phyloP scores from a whole-genome alignment of 441 rosid genomes.

The Populus hybrid region DNA sequence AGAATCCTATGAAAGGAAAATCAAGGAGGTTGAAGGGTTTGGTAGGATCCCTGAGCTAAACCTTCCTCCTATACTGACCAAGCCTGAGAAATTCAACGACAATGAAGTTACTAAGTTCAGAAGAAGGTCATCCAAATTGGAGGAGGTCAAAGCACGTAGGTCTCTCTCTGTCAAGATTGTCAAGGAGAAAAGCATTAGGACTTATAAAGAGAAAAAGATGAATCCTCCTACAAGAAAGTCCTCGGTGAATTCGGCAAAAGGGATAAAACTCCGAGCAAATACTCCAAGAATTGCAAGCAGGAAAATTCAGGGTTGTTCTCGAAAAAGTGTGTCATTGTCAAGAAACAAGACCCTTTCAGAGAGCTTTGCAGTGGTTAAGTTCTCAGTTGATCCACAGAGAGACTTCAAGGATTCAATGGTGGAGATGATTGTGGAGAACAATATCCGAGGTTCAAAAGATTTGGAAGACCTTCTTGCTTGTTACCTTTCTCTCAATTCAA shows the following conservation, averaged over 20 bases:
- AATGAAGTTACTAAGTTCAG: constrained; percentile 10
- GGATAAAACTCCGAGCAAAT: constrained; percentile 57
- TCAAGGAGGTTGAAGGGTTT: constrained; percentile 16
- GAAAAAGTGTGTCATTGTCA: constrained; percentile 29
- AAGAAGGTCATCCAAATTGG: constrained; percentile 10
- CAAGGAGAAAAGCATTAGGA: constrained; percentile 25
- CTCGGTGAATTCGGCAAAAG: constrained; percentile 22
- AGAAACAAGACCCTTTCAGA: constrained; percentile 41
- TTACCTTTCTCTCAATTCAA: constrained; percentile 72
- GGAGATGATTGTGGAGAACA: constrained; percentile 88
- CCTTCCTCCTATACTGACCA: constrained; percentile 36
- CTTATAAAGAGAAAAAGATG: constrained; percentile 18
- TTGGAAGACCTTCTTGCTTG: constrained; percentile 90
- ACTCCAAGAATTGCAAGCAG: constrained; percentile 56
- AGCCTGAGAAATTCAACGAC: constrained; percentile 14
- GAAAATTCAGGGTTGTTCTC: constrained; percentile 29
- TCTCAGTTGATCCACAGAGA: constrained; percentile 69
- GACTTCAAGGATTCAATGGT: constrained; percentile 93
- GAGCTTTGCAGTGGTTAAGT: constrained; percentile 72
- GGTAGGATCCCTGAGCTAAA: constrained; percentile 22
- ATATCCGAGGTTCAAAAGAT: constrained; percentile 67
- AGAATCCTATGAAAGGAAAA: constrained; percentile 16
- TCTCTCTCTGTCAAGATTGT: constrained; percentile 23
- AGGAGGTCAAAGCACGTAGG: constrained; percentile 5
- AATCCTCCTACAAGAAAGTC: constrained; percentile 19